Evolutionary conservation across 1,284 basidiomycete genomes (phyloP), one percentile per base, ranked within the genome.

Genomic region (Pseudozyma pruni): DNA sequence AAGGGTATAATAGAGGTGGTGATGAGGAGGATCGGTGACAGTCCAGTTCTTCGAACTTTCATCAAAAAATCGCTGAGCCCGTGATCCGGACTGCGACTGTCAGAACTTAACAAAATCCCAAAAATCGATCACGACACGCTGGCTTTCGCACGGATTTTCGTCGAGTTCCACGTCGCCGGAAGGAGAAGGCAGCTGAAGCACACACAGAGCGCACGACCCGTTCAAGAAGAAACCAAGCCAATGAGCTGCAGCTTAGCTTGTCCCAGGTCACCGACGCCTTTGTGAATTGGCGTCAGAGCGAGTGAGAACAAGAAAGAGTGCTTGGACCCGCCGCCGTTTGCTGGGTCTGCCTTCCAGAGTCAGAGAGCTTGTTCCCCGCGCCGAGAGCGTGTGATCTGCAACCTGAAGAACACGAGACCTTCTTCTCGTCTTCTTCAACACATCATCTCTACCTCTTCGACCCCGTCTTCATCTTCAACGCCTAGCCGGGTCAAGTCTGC

Each of bases 151-250:
- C 62, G 62, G 35, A 27, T 59, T 31, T 20, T 37, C 4, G n/a
- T 35, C 17, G 17, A 40, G 37, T 66, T 66, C 62, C 62, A 66
- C 62, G 62, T 66, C 62, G 62, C 62, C 56, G 56, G 43, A 66
- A 66, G 62, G 38, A 53, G 60, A 50, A 56, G 31, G n/a, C 40
- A 45, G 16, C 3, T 8, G 31, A 10, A 11, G 35, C 20, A 11
- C 20, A 46, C 29, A 11, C 34, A 22, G 29, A 35, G 45, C 59
- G 59, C 52, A 62, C 59, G 59, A 62, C 43, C 59, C 51, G 41
- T 38, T 23, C 37, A 34, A 48, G 53, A 51, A 55, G 58, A 54
- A 53, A 49, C 7, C 25, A 48, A 38, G 20, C 47, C 47, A 49
- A 49, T 39, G 20, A 52, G 50, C 32, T 51, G 29, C 37, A 38